phyloP scores from a whole-genome alignment of 2,329 filamentous ascomycete genomes.

The Calonectria leucothoes region DNA sequence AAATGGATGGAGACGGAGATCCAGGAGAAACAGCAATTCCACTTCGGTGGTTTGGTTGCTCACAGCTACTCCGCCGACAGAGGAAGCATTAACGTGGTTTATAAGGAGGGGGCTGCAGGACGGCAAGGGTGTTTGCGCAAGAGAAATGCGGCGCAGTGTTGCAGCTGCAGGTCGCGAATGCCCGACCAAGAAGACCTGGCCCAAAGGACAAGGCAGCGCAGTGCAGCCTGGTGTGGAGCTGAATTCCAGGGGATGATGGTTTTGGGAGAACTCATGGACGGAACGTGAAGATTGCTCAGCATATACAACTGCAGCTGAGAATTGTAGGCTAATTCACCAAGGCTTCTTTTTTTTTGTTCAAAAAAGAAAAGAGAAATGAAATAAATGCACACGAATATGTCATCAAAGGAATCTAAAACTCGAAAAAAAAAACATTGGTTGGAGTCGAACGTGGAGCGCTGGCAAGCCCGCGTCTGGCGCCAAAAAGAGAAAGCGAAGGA shows the following conservation, averaged over 20 bases:
- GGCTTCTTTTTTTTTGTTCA: background rate
- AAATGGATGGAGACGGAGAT: background rate
- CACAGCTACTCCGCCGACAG: background rate
- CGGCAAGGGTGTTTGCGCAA: background rate
- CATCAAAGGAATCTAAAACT: background rate
- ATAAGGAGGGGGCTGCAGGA: background rate
- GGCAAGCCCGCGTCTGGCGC: background rate
- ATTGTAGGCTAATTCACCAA: background rate
- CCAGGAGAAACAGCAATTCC: background rate
- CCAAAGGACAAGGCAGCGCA: background rate
- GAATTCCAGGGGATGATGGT: background rate
- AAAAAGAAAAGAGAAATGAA: background rate
- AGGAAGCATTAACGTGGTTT: background rate
- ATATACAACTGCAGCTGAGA: background rate
- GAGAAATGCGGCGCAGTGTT: background rate
- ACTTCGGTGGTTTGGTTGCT: background rate
- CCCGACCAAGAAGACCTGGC: background rate
- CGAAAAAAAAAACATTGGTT: background rate
- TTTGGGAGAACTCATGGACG: background rate
- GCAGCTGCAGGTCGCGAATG: background rate
- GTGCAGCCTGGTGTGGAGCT: background rate
- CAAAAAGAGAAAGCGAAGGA: constrained; percentile 11
- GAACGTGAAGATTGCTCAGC: background rate
- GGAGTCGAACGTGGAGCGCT: background rate
- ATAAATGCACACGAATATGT: background rate